Evolutionary conservation across 2,329 filamentous ascomycete species (phyloP).

Genomic region (Cryphonectria japonica): DNA sequence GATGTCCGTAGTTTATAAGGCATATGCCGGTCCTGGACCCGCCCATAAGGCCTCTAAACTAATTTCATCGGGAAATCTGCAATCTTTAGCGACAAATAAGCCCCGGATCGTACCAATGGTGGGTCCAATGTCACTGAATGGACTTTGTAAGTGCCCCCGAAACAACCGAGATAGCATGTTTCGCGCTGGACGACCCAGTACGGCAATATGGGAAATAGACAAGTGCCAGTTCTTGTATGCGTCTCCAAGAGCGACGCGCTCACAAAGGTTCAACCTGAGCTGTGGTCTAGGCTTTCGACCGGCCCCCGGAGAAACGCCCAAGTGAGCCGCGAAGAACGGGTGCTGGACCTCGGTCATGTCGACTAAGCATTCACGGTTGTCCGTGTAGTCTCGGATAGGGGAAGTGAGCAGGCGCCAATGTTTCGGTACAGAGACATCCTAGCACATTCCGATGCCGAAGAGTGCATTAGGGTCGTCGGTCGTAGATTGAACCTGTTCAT

Average conservation of each 20-base stretch:
- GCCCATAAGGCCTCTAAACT: background rate
- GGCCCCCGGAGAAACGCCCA: background rate
- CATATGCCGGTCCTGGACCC: background rate
- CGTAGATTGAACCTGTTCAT: background rate
- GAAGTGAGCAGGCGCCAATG: background rate
- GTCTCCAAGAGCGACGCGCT: background rate
- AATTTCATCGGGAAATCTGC: background rate
- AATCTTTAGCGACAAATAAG: background rate
- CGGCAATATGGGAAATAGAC: background rate
- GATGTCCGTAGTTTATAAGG: constrained; percentile 25
- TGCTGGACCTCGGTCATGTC: background rate
- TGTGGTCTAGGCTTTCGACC: background rate
- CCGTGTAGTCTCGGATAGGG: background rate
- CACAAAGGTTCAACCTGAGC: background rate
- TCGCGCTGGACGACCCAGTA: background rate
- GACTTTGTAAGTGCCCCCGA: background rate
- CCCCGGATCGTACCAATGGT: background rate
- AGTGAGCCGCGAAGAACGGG: background rate
- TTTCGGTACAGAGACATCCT: constrained; percentile 9
- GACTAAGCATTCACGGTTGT: background rate
- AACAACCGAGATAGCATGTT: background rate
- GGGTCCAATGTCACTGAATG: background rate
- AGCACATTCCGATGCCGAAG: constrained; percentile 5
- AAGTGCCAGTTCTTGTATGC: background rate
- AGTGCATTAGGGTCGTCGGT: constrained; percentile 15